phyloP scores from a whole-genome alignment of 2,329 filamentous ascomycete genomes.

The Drechslerella coelobrocha region DNA sequence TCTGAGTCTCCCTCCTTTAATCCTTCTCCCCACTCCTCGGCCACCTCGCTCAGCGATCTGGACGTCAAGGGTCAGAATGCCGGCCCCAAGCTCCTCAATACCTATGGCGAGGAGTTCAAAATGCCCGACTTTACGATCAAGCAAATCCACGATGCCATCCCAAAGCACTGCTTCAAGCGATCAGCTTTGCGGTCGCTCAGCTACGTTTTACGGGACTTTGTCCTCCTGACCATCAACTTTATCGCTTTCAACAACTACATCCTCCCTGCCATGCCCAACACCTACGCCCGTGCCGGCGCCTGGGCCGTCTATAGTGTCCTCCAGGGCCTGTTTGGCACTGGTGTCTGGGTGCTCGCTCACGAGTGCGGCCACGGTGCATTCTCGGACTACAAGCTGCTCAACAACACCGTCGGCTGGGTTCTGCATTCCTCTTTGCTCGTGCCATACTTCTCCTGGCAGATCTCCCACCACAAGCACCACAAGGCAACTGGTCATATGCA shows the following conservation, averaged over 20 bases:
- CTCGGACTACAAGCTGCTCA: constrained; percentile 86
- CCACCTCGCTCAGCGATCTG: constrained; percentile 90
- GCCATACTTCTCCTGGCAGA: constrained; percentile 99
- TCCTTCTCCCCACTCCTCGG: constrained; percentile 69
- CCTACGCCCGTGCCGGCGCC: constrained; percentile 56
- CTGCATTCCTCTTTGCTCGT: constrained; percentile 87
- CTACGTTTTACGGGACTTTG: constrained; percentile 85
- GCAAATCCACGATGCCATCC: constrained; percentile 94
- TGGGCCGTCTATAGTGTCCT: constrained; percentile 76
- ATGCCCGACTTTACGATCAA: constrained; percentile 97
- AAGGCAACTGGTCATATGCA: constrained; percentile 97
- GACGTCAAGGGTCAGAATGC: constrained; percentile 64
- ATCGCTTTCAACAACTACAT: constrained; percentile 87
- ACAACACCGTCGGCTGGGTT: constrained; percentile 91
- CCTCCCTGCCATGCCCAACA: constrained; percentile 67
- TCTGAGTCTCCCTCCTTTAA: constrained; percentile 66
- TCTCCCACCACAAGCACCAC: constrained; percentile 99
- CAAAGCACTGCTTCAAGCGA: constrained; percentile 94
- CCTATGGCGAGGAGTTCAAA: constrained; percentile 92
- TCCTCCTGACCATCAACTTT: constrained; percentile 76
- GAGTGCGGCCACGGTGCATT: constrained; percentile 98
- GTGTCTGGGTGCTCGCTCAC: constrained; percentile 94
- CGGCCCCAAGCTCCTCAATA: constrained; percentile 71
- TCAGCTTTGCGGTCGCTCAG: constrained; percentile 75
- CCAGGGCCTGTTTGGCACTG: constrained; percentile 92